Base-by-base conservation (phyloP, 805 yeast species). In the Wickerhamomyces canadensis region DNA sequence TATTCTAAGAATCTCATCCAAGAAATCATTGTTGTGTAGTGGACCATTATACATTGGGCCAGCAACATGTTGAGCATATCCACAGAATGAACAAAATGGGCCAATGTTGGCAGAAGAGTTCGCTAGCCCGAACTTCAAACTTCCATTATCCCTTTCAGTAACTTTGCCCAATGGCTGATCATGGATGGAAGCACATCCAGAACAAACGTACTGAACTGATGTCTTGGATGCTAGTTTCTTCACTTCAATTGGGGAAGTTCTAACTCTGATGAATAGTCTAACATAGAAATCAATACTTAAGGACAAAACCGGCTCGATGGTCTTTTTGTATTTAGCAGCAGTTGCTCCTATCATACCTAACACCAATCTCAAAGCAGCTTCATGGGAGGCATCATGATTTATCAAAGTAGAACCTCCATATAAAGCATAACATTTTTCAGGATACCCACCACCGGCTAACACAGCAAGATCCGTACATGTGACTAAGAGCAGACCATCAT, bases 381-480 rank as follows among this genome's bases (percentile, higher is more conserved):
- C 99, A 62, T 93, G 98, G 16, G 91, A 82, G 18, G 88, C 79
- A 54, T 86, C 97, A 40, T 44, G 91, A 33, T 49, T 49, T 19
- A 48, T 84, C 53, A 87, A 68, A 44, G 91, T 87, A 39, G 81
- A 81, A 17, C 98, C 98, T 16, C 98, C 98, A 57, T 93, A 93
- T 14, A 85, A 68, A 0, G 97, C 88, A 65, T 80, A 93, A 62
- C 98, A 91, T 61, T 93, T 93, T 52, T 93, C 99, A 1, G 98
- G 97, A 58, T 91, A 91, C 12, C 95, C 94, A 45, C 82, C 81
- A 15, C 98, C 98, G 1, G 98, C 98, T 37, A 93, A 68, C 1
- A 93, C 96, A 0, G 95, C 95, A 13, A 94, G 72, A 63, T 93
- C 99, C 0, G 99, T 93, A 59, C 98, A 93, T 0, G 99, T 93